phyloP scores from a whole-genome alignment of 768 basidiomycete genomes.

The Harrya chromipes region DNA sequence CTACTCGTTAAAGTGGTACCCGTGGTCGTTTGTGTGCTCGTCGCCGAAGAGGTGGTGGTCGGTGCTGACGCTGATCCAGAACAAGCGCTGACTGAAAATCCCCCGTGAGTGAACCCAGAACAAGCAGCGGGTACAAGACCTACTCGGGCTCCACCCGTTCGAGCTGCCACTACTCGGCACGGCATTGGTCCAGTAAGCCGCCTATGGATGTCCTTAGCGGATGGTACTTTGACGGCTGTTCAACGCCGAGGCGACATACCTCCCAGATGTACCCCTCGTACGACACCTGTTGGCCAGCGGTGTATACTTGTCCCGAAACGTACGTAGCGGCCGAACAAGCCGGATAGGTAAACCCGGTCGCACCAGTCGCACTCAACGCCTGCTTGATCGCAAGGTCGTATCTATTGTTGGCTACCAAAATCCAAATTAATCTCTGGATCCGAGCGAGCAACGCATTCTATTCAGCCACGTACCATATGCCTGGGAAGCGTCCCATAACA shows the following conservation, averaged over 20 bases:
- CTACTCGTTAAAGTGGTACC: conserved; percentile 2
- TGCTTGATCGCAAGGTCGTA: conserved; percentile 62
- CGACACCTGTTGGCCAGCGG: conserved; percentile 49
- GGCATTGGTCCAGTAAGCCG: conserved; percentile 55
- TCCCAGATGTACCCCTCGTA: conserved; percentile 65
- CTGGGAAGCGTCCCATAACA: conserved; percentile 46
- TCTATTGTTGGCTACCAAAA: conserved; percentile 47
- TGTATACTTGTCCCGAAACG: conserved; percentile 46
- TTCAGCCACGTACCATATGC: conserved; percentile 27
- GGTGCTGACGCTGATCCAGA: conserved; percentile 6
- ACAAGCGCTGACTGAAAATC: conserved; percentile 23
- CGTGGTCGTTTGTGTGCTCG: conserved; percentile 2
- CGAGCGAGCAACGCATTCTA: background rate
- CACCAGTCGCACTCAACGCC: conserved; percentile 55
- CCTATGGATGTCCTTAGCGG: conserved; percentile 34
- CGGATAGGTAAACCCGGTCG: conserved; percentile 67
- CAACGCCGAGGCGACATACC: conserved; percentile 32
- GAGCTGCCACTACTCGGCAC: conserved; percentile 47
- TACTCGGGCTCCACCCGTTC: conserved; percentile 66
- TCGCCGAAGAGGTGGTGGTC: conserved; percentile 19
- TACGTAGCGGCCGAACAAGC: conserved; percentile 56
- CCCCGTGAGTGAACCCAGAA: background rate
- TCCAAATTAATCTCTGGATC: conserved; percentile 4
- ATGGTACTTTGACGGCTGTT: background rate
- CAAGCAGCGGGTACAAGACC: conserved; percentile 17